Percentiles rank a stretch among this genome's conserved stretches.
Evolutionary conservation across 768 basidiomycete genomes (phyloP).

Genomic region (Boletus barrowsii): DNA sequence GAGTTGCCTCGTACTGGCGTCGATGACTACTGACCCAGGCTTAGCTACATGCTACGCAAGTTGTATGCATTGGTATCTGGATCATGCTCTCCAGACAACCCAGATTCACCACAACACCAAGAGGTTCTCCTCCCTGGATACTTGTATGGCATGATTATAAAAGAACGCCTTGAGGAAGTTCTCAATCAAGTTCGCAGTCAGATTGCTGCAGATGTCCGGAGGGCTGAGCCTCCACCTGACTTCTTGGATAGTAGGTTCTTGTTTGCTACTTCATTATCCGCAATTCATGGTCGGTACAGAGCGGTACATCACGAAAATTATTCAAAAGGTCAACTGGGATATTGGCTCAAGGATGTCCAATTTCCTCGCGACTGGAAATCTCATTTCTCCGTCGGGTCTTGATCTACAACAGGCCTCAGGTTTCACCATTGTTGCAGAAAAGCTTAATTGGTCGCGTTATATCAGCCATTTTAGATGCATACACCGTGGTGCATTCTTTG

Average conservation of each 20-base stretch:
- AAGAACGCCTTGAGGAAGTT: constrained; percentile 92
- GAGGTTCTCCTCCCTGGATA: constrained; percentile 93
- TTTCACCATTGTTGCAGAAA: constrained; percentile 99
- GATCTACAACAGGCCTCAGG: constrained; percentile 97
- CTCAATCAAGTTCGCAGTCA: constrained; percentile 68
- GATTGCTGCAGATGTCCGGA: constrained; percentile 71
- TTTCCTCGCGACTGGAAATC: constrained; percentile 96
- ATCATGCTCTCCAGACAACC: constrained; percentile 90
- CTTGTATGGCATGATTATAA: constrained; percentile 96
- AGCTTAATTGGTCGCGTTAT: constrained; percentile 97
- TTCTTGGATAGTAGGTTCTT: constrained; percentile 75
- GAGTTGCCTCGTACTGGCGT: constrained; percentile 10
- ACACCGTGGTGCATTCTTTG: constrained; percentile 98
- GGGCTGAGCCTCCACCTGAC: constrained; percentile 72
- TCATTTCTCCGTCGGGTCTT: constrained; percentile 91
- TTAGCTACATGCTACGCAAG: constrained; percentile 96
- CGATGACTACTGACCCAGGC: constrained; percentile 6
- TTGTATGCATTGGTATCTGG: constrained; percentile 88
- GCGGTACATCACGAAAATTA: constrained; percentile 73
- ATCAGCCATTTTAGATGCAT: constrained; percentile 98
- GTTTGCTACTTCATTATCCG: background rate
- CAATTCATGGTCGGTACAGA: constrained; percentile 41
- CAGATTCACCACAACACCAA: constrained; percentile 98
- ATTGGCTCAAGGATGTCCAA: constrained; percentile 87
- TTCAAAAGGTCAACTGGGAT: constrained; percentile 83